Base-by-base conservation (phyloP, 306 rosid species). In the Trifolium repens region DNA sequence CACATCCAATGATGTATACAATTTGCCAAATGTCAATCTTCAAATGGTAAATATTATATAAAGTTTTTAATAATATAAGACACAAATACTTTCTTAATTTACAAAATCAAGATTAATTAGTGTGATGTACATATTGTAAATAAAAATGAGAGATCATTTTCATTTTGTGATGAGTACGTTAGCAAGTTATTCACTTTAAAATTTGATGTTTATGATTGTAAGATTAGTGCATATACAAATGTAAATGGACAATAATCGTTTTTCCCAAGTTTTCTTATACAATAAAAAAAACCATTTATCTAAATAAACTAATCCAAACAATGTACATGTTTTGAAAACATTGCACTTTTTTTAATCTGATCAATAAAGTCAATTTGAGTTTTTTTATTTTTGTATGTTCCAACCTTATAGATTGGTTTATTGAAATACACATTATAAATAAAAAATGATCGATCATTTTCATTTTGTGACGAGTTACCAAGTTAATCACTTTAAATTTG, bases 21-120 rank as follows among this genome's bases (percentile, higher is more conserved):
- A 52, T 52, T 8, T 59, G 69, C 35, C 78, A 60, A 60, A 30
- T 59, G 77, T 59, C 77, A 73, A 59, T 9, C 17, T 72, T 58
- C 42, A 57, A 40, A 39, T 57, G 77, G 43, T 9, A 73, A 9
- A 32, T 30, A 60, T 13, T 30, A 59, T 54, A 54, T 54, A 52
- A 52, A 24, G 15, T 0, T 7, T 69, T 27, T 3, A 30, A 30
- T 37, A 43, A 43, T 59, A 59, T 43, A 60, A 60, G 5, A 58
- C 27, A 15, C 35, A 11, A 5, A 10, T 30, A 46, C 32, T 4
- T 27, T 15, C 8, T 7, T 60, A 14, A 30, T 30, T 24, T 43
- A 26, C 69, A 50, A 43, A 58, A n/a, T 73, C 24, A 57, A 13
- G 58, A 58, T n/a, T 11, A 68, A 58, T n/a, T 11, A 68, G n/a